These are phyloP conservation scores for Flaveria ramosissima DNA, from an alignment of 129 eudicot species.

Conservation along the genomic window DNA sequence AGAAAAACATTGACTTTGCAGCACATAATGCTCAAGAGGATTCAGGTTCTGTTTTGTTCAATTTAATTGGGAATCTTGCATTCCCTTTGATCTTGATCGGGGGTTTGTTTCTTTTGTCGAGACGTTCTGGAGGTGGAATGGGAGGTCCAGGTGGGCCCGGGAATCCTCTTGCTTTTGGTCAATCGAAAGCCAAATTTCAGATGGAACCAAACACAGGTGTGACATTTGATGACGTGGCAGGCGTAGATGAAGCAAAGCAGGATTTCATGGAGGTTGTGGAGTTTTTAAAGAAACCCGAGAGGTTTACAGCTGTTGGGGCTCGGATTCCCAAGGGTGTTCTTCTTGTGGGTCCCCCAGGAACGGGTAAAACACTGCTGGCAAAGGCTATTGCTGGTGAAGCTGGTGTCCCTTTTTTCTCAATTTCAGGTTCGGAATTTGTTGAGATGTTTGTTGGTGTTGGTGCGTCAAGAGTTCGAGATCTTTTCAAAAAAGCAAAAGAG, in stretches of 20 bases:
- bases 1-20: slow-evolving; percentile 94
- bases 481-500: slow-evolving; percentile 94
- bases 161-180: slow-evolving; percentile 80
- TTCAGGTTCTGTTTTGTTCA: slow-evolving; percentile 81
- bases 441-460: slow-evolving; percentile 99
- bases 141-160: slow-evolving; percentile 99
- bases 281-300: slow-evolving; percentile 93
- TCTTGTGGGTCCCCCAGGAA: slow-evolving; percentile 97
- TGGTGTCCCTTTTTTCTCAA: slow-evolving; percentile 96
- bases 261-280: slow-evolving; percentile 98
- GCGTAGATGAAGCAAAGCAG: slow-evolving; percentile 98
- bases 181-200: slow-evolving; percentile 91
- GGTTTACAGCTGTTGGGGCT: slow-evolving; percentile 95
- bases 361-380: slow-evolving; percentile 92
- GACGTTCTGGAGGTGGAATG: slow-evolving; percentile 90
- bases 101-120: slow-evolving; percentile 90
- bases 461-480: slow-evolving; percentile 96
- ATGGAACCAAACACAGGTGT: slow-evolving; percentile 99
- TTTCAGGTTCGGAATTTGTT: slow-evolving; percentile 92
- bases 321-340: slow-evolving; percentile 97
- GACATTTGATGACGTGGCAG: slow-evolving; percentile 96
- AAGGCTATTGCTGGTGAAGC: slow-evolving; percentile 99
- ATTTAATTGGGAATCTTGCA: slow-evolving; percentile 86
- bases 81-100: slow-evolving; percentile 85
- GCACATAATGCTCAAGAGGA: slow-evolving; percentile 99